Evolutionary conservation across 2,329 filamentous ascomycete genomes (phyloP), one percentile per base, ranked within the genome.

Genomic region (Myriangium duriaei): DNA sequence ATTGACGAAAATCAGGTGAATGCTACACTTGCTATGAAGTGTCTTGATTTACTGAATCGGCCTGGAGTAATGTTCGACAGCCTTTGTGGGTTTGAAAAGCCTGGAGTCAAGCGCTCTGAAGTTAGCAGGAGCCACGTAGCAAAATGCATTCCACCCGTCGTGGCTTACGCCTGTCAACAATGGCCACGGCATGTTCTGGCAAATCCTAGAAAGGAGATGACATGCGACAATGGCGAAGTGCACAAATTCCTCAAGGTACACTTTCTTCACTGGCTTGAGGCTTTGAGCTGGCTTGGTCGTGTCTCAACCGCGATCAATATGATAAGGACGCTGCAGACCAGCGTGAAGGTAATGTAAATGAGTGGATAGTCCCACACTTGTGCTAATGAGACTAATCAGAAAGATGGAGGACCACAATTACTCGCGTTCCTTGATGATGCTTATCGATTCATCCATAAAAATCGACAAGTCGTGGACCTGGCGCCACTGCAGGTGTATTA

Each of bases 211-310:
- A 26, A 26, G 21, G 7, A 7, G n/a, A 26, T 26, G 7, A n/a
- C 21, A 26, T 7, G n/a, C 7, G n/a, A 26, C 7, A 26, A 7
- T 26, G 7, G 21, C 7, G 7, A n/a, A 7, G 7, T 26, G 7
- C n/a, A n/a, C n/a, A n/a, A 31, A 10, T 33, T 33, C 17, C 16
- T 33, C n/a, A 17, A 12, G 17, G n/a, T 15, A 18, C 31, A 33
- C n/a, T 33, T 33, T 16, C 14, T 33, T 10, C 12, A 33, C 16
- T 33, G 31, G 31, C 31, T 33, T 6, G 31, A 33, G 16, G 31
- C 21, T 26, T n/a, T 26, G n/a, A 7, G 7, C 21, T 26, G 21
- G 21, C 21, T 26, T 26, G 21, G 21, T n/a, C 21, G 21, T 7
- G n/a, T 26, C n/a, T 7, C 7, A 7, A n/a, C 7, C 7, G 21